Conservation (phyloP, 768 basidiomycete genomes). For the Rickenella mellea region DNA sequence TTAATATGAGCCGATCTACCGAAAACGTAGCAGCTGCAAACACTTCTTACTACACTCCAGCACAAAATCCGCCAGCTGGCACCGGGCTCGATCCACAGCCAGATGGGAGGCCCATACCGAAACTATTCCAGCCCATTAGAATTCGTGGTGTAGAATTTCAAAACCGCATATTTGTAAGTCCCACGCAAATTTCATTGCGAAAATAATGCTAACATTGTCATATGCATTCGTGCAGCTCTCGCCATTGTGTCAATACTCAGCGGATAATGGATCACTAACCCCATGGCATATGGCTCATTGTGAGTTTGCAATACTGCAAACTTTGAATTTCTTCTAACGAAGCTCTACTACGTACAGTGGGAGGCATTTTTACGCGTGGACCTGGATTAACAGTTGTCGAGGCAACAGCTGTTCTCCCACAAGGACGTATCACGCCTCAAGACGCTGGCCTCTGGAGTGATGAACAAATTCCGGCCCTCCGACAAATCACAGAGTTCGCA, state of each 20-base stretch:
- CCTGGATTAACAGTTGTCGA: slow-evolving; percentile 56
- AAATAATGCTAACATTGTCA: no score
- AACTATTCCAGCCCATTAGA: slow-evolving; percentile 46
- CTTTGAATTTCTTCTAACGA: not conserved
- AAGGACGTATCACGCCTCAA: slow-evolving; percentile 57
- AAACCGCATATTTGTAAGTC: slow-evolving; percentile 45
- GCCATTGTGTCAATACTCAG: slow-evolving; percentile 54
- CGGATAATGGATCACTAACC: slow-evolving; percentile 40
- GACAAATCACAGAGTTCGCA: slow-evolving; percentile 57
- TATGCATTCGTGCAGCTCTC: no score
- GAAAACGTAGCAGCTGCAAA: slow-evolving; percentile 34
- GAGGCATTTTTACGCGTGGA: slow-evolving; percentile 41
- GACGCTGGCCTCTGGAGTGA: slow-evolving; percentile 61
- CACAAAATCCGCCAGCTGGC: slow-evolving; percentile 33
- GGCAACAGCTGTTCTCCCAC: slow-evolving; percentile 51
- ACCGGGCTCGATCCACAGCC: slow-evolving; percentile 32
- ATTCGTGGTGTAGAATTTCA: slow-evolving; percentile 44
- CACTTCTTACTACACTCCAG: slow-evolving; percentile 37
- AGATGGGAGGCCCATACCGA: slow-evolving; percentile 28
- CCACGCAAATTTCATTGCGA: no score
- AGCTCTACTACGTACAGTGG: slow-evolving; percentile 27
- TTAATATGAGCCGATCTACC: no score
- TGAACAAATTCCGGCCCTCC: slow-evolving; percentile 35
- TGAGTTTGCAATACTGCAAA: slow-evolving; percentile 4
- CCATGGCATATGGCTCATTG: slow-evolving; percentile 51